Base-by-base conservation (phyloP, 108 stramenopile genomes). In the Parietichytrium sp. region DNA sequence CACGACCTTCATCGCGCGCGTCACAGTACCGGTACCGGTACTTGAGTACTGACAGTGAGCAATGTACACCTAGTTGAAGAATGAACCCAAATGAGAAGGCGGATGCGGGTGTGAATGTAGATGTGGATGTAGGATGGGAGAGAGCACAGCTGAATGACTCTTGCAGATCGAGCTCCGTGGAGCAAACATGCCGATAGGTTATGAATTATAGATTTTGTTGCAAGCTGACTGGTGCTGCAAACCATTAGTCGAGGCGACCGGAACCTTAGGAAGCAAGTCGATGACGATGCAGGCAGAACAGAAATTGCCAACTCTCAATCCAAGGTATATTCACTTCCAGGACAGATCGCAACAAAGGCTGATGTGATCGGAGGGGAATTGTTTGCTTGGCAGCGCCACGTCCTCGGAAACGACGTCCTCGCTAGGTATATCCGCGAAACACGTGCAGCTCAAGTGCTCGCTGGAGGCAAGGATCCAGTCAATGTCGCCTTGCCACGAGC, bases 381-480 rank as follows among this genome's bases (percentile, higher is more conserved):
- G 20, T 15, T 25, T 16, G 38, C 38, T 45, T n/a, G 61, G 61
- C 15, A 72, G 20, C 10, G 61, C 61, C 6, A 42, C 45, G 20
- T 72, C 3, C 7, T 23, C 10, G 10, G 36, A 42, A n/a, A 72
- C 38, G 16, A 42, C 45, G 6, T 33, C 33, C 33, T 72, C 33
- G 33, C n/a, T n/a, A 27, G 61, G 61, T 33, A 72, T 72, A 6
- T 33, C 38, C 13, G 61, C 61, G 38, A 38, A 6, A n/a, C 20
- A 25, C 8, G 10, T 23, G 29, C 36, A 33, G 16, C 12, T 42
- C 6, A 72, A 33, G 6, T 13, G 10, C 16, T 72, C 20, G 6
- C 61, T 33, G 38, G 61, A 72, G 61, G 38, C 36, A 6, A 72
- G 61, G 42, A 72, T 72, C 61, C 61, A 72, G 33, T 72, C 61